Evolutionary conservation across 2,329 filamentous ascomycete genomes (phyloP).

Genomic region (Colletotrichum filicis): DNA sequence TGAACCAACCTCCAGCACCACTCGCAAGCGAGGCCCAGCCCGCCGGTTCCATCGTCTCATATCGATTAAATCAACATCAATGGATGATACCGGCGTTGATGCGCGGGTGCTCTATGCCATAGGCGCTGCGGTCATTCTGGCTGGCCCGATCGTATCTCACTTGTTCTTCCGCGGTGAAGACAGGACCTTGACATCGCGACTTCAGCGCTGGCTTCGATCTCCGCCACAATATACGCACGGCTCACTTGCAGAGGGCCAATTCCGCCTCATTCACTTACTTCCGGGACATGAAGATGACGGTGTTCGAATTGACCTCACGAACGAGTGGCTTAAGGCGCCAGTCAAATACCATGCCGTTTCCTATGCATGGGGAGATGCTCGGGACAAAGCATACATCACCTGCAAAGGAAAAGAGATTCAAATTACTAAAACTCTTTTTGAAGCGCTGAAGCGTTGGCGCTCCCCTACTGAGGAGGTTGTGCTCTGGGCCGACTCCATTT

Average conservation of each 20-base stretch:
- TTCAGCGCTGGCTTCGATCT: neutral
- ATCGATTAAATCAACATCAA: neutral
- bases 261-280: neutral
- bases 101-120: neutral
- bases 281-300: neutral
- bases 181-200: neutral
- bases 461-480: neutral
- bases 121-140: neutral
- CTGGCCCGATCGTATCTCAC: neutral
- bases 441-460: neutral
- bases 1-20: neutral
- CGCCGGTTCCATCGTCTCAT: neutral
- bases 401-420: slow-evolving; percentile 40
- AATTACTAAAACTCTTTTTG: slow-evolving; percentile 38
- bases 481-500: slow-evolving; percentile 14
- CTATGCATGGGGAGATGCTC: neutral
- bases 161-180: neutral
- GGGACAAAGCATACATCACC: slow-evolving; percentile 33
- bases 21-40: neutral
- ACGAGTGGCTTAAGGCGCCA: neutral
- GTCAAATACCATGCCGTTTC: slow-evolving; percentile 10
- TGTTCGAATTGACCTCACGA: neutral
- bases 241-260: neutral
- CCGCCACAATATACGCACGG: neutral
- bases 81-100: neutral